These are phyloP conservation scores for Boletus vermiculosoides DNA, from an alignment of 768 basidiomycete species.

Conservation along the genomic window DNA sequence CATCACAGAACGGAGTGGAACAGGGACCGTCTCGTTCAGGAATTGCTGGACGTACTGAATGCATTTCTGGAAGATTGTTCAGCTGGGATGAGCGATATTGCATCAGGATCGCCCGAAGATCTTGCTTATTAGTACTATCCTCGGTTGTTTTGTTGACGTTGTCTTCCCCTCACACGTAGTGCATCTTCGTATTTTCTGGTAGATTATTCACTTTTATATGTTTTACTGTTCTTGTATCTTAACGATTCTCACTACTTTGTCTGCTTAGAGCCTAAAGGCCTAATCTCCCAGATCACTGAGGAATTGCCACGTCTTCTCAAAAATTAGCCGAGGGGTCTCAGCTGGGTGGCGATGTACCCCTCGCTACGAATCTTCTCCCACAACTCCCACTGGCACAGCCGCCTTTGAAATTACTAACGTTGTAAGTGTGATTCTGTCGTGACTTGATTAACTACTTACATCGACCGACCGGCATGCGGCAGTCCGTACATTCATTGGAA, in stretches of 20 bases:
- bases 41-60: conserved; percentile 54
- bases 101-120: background rate
- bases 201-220: conserved; percentile 27
- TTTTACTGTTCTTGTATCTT: conserved; percentile 20
- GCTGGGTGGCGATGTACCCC: no score
- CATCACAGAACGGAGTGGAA: conserved; percentile 81
- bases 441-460: no score
- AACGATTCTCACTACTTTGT: conserved; percentile 4
- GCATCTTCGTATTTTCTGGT: background rate
- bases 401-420: no score
- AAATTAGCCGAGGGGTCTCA: no score
- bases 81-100: conserved; percentile 16
- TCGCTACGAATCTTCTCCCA: no score
- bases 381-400: no score
- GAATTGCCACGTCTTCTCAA: no score
- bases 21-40: conserved; percentile 58
- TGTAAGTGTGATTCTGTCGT: no score
- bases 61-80: conserved; percentile 68
- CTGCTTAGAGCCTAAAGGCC: background rate
- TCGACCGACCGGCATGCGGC: no score
- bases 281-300: background rate
- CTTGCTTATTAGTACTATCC: conserved; percentile 7
- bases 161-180: background rate
- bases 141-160: no score
- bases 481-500: no score